Percentiles rank a stretch among this genome's conserved stretches.
Conservation (phyloP, 1,284 basidiomycete genomes). For the Lignosus rhinocerotis region DNA sequence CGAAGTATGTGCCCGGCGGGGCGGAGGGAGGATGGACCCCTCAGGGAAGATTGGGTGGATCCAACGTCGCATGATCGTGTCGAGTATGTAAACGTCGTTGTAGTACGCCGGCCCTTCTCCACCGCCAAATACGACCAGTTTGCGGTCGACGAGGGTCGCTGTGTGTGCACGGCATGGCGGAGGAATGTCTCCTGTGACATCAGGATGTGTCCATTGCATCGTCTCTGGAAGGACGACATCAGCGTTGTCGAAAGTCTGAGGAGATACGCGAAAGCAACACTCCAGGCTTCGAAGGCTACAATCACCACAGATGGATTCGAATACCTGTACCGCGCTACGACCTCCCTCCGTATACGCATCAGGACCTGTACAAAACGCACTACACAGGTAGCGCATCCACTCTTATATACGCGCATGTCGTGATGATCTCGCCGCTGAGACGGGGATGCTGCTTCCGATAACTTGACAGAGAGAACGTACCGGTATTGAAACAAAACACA, state of each 20-base stretch:
- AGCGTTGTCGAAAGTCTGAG: not conserved
- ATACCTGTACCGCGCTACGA: not conserved
- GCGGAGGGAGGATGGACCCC: conserved; percentile 44
- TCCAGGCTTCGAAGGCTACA: not conserved
- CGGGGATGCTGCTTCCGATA: not conserved
- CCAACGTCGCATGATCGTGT: conserved; percentile 76
- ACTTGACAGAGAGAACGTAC: conserved; percentile 42
- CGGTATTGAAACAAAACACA: conserved; percentile 85
- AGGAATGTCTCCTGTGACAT: conserved; percentile 72
- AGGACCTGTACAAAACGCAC: not conserved
- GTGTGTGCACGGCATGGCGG: conserved; percentile 88
- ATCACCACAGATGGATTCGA: not conserved
- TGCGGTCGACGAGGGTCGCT: conserved; percentile 81
- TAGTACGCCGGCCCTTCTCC: conserved; percentile 80
- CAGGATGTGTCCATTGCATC: conserved; percentile 85
- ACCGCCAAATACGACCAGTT: conserved; percentile 84
- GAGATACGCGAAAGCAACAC: not conserved
- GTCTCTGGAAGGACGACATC: conserved; percentile 58
- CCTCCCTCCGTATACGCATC: not conserved
- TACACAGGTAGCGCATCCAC: too few relatives aligned
- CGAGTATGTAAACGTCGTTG: conserved; percentile 79
- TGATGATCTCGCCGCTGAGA: too few relatives aligned
- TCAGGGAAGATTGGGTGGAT: conserved; percentile 45
- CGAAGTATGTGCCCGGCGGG: conserved; percentile 86
- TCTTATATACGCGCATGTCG: too few relatives aligned